A percentile compares a stretch with the other conserved stretches of the same genome.
phyloP scores from a whole-genome alignment of 371 early-diverging fungal genomes.

The Cokeromyces recurvatus region DNA sequence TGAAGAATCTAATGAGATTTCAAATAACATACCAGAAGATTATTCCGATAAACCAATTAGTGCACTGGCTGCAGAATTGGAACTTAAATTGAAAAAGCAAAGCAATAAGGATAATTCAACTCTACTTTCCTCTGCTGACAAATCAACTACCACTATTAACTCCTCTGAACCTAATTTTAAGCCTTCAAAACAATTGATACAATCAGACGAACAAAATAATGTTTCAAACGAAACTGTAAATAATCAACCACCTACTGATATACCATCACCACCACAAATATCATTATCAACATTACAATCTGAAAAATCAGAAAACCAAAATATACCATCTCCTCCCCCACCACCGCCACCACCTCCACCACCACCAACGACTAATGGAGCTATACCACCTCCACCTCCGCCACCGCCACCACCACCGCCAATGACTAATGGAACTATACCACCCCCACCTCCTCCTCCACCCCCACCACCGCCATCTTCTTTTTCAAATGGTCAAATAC shows the following conservation, averaged over 20 bases:
- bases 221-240: no score
- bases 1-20: background rate
- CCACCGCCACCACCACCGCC: slow-evolving; percentile 20
- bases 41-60: slow-evolving; percentile 32
- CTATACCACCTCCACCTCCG: background rate
- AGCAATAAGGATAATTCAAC: background rate
- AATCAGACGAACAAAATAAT: no score
- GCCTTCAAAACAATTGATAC: no score
- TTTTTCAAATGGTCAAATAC: slow-evolving; percentile 8
- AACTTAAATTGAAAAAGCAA: slow-evolving; percentile 19
- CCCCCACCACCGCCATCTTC: slow-evolving; percentile 20
- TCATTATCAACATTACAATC: background rate
- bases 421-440: slow-evolving; percentile 6
- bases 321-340: no score
- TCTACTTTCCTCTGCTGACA: no score
- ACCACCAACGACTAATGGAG: no score
- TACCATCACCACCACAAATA: background rate
- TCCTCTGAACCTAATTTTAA: no score
- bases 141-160: no score
- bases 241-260: slow-evolving; percentile 1
- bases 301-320: background rate
- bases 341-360: no score
- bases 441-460: slow-evolving; percentile 3
- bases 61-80: slow-evolving; percentile 35
- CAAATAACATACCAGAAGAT: background rate